Percentiles rank a stretch among this genome's conserved stretches.
phyloP scores from a whole-genome alignment of 176 grass and related monocot genomes.

The Sorghum bicolor region Sorghum_bicolor_NCBIv3 NC_012871.2:69961501-69962000 shows the following conservation, averaged over 20 bases:
- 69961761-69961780: neutral
- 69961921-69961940: neutral
- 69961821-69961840: neutral
- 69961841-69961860: no score
- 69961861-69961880: neutral
- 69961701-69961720: neutral
- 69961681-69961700: neutral
- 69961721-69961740: neutral
- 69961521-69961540: conserved; percentile 16
- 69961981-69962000: neutral
- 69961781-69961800: neutral
- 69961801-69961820: neutral
- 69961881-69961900: neutral
- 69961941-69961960: neutral
- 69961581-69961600: neutral
- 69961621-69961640: conserved; percentile 6
- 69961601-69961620: neutral
- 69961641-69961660: conserved; percentile 15
- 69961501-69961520: neutral
- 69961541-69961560: conserved; percentile 3
- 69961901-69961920: neutral
- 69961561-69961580: neutral
- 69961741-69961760: neutral
- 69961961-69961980: neutral
- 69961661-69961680: neutral